Conservation (phyloP, 2,329 filamentous ascomycete species). For the Sclerotinia trifoliorum region DNA sequence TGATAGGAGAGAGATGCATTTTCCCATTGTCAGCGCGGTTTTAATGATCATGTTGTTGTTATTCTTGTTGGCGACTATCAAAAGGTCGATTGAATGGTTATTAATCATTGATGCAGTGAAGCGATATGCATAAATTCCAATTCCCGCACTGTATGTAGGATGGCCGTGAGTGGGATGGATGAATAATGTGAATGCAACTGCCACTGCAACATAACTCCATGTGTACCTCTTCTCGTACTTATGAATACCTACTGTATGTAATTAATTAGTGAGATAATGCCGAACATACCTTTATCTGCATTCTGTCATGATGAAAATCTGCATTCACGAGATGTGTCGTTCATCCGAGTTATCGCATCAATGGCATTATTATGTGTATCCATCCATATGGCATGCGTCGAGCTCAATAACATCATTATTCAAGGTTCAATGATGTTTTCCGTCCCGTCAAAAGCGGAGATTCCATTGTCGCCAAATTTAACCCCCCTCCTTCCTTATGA, state of each 20-base stretch:
- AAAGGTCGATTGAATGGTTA: too few relatives aligned
- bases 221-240: background rate
- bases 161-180: background rate
- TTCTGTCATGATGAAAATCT: too few relatives aligned
- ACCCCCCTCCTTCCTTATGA: background rate
- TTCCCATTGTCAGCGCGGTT: too few relatives aligned
- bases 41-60: background rate
- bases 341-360: background rate
- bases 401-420: background rate
- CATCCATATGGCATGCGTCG: background rate
- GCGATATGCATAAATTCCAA: background rate
- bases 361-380: background rate
- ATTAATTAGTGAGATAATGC: background rate
- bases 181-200: background rate
- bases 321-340: background rate
- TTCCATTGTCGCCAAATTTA: background rate
- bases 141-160: background rate
- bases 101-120: background rate
- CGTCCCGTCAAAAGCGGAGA: constrained; percentile 1
- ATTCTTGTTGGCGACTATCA: background rate
- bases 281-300: too few relatives aligned
- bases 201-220: background rate
- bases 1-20: background rate
- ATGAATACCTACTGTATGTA: background rate
- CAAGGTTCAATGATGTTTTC: background rate